Percentiles rank a stretch among this genome's conserved stretches.
phyloP scores from a whole-genome alignment of 2,329 filamentous ascomycete genomes.

The Helotiales sp. region DNA sequence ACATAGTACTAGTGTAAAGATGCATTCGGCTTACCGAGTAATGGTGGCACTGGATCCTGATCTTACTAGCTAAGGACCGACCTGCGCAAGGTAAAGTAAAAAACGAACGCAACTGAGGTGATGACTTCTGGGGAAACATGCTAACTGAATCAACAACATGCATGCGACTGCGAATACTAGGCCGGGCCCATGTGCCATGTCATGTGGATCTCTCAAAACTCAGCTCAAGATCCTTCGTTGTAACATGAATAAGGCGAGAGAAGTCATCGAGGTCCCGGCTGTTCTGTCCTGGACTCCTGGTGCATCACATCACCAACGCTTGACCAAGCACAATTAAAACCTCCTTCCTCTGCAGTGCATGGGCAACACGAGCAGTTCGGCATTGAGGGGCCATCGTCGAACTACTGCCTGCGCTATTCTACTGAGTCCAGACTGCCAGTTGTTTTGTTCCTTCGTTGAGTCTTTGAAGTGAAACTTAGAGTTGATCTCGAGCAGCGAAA shows the following conservation, averaged over 20 bases:
- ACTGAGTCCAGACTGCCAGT: neutral
- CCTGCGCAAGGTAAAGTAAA: conserved; percentile 14
- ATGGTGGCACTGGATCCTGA: conserved; percentile 68
- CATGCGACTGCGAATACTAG: neutral
- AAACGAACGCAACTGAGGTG: neutral
- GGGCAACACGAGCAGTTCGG: neutral
- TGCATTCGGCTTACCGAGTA: conserved; percentile 62
- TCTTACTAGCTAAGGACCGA: conserved; percentile 52
- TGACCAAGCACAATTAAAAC: neutral
- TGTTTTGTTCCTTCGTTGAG: neutral
- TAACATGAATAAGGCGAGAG: neutral
- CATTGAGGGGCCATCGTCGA: neutral
- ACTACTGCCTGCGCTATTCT: neutral
- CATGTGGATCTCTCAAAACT: neutral
- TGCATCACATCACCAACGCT: neutral
- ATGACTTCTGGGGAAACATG: neutral
- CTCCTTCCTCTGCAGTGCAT: neutral
- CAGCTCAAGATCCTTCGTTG: neutral
- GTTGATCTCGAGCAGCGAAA: neutral
- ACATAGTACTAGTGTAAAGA: conserved; percentile 69
- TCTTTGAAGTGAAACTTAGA: neutral
- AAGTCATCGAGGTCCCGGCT: neutral
- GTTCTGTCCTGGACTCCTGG: neutral
- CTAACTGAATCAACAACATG: neutral
- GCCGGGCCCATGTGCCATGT: neutral